Base-by-base conservation (phyloP, 768 basidiomycete species). In the Leccinum variicolor region DNA sequence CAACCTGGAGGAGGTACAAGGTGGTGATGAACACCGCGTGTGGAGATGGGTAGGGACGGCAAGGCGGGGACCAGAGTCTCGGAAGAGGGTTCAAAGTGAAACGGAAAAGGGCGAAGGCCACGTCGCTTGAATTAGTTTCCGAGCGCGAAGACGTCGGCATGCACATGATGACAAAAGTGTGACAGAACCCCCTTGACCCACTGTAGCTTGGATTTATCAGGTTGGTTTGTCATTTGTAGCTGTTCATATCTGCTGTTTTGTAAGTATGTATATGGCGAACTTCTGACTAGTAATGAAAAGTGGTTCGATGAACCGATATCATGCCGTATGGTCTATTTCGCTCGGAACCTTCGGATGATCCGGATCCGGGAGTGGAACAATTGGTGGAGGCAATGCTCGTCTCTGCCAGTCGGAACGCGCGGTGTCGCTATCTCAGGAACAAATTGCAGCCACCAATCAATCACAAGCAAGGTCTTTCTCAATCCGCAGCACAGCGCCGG, bases 41-140 rank as follows among this genome's bases (percentile, higher is more conserved):
- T 96, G 94, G 94, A 77, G 88, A 56, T 96, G 94, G 94, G 84
- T 92, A 29, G 93, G 93, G n/a, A 74, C 74, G 55, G 57, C 68
- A 31, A 67, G 74, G 54, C 66, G 67, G 62, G 73, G 67, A 39
- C 67, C 68, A 61, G 69, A 71, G 51, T 59, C 60, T 56, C 68
- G 72, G 69, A 73, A 74, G 64, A 73, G 72, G 70, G 73, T 65
- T 58, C 65, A 53, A 56, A 59, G 13, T 52, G 63, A 61, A 41
- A 59, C 62, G 36, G 60, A 68, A 68, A 67, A 69, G 66, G 71
- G 70, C 59, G 55, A 65, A 58, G 55, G 55, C 25, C 52, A 48
- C 41, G 63, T 62, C 56, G 63, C 54, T 53, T 72, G 68, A 71
- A 54, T 56, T 61, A 17, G 34, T 58, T 53, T 53, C 17, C 43